Evolutionary conservation across 148 eudicot genomes (phyloP), one percentile per base, ranked within the genome.

Genomic region (Chenopodium album): DNA sequence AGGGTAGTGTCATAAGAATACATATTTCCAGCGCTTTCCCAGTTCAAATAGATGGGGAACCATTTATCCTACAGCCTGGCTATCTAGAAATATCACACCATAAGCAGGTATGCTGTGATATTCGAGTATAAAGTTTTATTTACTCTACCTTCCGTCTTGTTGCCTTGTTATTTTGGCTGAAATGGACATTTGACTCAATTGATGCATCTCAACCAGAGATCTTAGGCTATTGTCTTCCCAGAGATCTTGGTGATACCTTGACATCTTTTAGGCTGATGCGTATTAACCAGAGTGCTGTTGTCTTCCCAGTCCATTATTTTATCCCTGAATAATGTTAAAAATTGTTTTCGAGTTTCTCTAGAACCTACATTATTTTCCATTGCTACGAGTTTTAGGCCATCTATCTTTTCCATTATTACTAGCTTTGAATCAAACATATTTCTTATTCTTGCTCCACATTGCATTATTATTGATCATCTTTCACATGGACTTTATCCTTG

Each of bases 31-130:
- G 90, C 76, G 84, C 93, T 62, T 92, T 92, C 80, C 97, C 94
- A 31, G 95, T 93, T 76, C 95, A 93, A 85, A 93, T 93, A 82
- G 97, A 93, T 50, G 97, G 97, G 73, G 95, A 93, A 79, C 95
- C 97, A 77, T 93, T 88, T 81, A 90, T 93, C 41, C 89, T 92
- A 78, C 89, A 90, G 86, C 95, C 97, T 83, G 97, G 97, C 73
- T 91, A 93, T 86, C 80, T 93, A 66, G 95, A 93, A 83, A 90
- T 93, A 83, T 85, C 87, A 60, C 95, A 92, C 87, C 91, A 88
- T 80, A 91, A 90, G 28, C 97, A 93, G 94, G 97, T 93, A 88
- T 68, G 46, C 20, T 44, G 4, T 28, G 34, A 52, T 47, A 10
- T 44, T 28, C 44, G 19, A 26, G 26, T 26, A 26, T 26, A 4